Conservation (phyloP, 331 rosid species). For the Quercus tomentella region DNA sequence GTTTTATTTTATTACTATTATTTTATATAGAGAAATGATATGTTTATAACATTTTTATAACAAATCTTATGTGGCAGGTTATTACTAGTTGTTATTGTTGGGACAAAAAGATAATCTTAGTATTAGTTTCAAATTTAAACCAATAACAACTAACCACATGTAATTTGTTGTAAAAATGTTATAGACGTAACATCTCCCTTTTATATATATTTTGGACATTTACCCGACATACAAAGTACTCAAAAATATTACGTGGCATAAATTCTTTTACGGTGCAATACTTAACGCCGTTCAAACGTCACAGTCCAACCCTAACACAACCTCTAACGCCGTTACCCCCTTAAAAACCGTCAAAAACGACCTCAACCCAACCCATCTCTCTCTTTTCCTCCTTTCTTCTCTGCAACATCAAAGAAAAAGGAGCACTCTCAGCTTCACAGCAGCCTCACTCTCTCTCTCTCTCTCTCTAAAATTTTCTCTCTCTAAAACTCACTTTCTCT, state of each 20-base stretch:
- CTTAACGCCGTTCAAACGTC: constrained; percentile 33
- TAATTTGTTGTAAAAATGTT: too few species aligned
- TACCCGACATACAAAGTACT: background rate
- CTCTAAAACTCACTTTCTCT: background rate
- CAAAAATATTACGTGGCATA: background rate
- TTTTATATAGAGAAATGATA: too few species aligned
- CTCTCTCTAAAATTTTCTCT: constrained; percentile 12
- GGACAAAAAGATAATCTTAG: too few species aligned
- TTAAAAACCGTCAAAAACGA: constrained; percentile 25
- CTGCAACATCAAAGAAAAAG: background rate
- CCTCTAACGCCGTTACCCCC: constrained; percentile 36
- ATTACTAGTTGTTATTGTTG: too few species aligned
- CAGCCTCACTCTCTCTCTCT: background rate
- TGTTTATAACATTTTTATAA: too few species aligned
- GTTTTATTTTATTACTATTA: too few species aligned
- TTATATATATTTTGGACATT: background rate
- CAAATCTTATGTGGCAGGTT: too few species aligned
- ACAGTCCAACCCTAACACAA: background rate
- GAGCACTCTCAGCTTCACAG: background rate
- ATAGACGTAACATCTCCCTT: too few species aligned
- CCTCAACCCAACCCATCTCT: constrained; percentile 4
- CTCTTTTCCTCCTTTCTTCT: constrained; percentile 9
- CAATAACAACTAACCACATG: too few species aligned
- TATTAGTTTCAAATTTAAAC: too few species aligned
- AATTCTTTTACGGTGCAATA: constrained; percentile 7